Evolutionary conservation across 2,329 filamentous ascomycete genomes (phyloP).

Genomic region (Sphaerulina vaccinii): DNA sequence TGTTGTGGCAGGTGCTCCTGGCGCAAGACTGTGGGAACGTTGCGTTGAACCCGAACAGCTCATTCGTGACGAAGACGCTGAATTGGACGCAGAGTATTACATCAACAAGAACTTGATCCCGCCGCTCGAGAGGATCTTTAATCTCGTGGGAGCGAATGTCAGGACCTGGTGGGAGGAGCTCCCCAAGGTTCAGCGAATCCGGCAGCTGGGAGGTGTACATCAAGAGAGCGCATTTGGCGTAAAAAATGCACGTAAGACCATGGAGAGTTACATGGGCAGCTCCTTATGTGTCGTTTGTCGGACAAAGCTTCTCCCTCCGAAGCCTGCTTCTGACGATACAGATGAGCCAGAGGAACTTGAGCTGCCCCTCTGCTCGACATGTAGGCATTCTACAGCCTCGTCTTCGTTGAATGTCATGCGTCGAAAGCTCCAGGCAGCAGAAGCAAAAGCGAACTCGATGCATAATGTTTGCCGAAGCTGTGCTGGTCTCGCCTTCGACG

Average conservation of each 20-base stretch:
- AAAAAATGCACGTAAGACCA: constrained; percentile 55
- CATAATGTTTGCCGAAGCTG: constrained; percentile 76
- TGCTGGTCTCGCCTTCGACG: constrained; percentile 67
- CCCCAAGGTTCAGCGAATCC: constrained; percentile 81
- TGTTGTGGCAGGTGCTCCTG: constrained; percentile 82
- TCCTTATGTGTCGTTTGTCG: constrained; percentile 77
- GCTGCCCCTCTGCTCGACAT: constrained; percentile 58
- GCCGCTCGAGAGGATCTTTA: constrained; percentile 93
- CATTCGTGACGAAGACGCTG: constrained; percentile 70
- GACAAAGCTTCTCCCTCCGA: constrained; percentile 52
- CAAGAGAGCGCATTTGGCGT: too few relatives aligned
- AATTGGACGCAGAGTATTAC: constrained; percentile 93
- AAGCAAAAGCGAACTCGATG: constrained; percentile 64
- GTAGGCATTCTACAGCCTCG: constrained; percentile 51
- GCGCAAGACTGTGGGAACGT: constrained; percentile 80
- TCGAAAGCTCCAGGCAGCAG: constrained; percentile 59
- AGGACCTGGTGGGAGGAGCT: constrained; percentile 93
- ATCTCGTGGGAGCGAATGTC: constrained; percentile 89
- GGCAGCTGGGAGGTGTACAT: constrained; percentile 51
- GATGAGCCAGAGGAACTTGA: constrained; percentile 22
- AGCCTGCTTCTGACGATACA: constrained; percentile 1
- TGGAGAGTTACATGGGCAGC: constrained; percentile 91
- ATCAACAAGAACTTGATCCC: constrained; percentile 95
- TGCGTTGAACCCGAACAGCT: constrained; percentile 85
- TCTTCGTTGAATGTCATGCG: constrained; percentile 66